A percentile compares a stretch with the other conserved stretches of the same genome.
Conservation (phyloP, 164 flowering plant species). For the Piper longum region DNA sequence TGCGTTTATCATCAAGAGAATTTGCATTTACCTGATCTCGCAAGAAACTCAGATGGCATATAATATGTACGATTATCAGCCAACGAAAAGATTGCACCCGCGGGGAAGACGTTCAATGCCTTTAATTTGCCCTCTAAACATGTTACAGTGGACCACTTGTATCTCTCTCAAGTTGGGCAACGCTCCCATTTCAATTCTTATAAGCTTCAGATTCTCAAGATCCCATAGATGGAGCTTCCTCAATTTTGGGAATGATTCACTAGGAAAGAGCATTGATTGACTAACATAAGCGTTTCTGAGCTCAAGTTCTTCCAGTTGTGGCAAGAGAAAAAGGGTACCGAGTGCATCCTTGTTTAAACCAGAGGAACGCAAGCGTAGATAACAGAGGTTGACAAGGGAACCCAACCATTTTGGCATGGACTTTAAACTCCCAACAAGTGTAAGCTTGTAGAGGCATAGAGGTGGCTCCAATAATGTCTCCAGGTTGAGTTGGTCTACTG, state of each 20-base stretch:
- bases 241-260: conserved; percentile 20
- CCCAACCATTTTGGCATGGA: conserved; percentile 3
- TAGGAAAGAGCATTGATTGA: conserved; percentile 10
- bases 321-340: background rate
- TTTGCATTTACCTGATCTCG: no score
- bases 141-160: no score
- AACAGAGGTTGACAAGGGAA: background rate
- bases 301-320: conserved; percentile 14
- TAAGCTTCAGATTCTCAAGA: conserved; percentile 6
- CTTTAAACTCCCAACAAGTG: background rate
- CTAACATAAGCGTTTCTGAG: conserved; percentile 20
- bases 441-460: conserved; percentile 3
- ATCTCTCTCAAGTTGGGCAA: background rate
- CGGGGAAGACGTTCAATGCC: no score
- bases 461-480: background rate
- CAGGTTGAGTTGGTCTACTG: conserved; percentile 3
- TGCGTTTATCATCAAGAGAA: no score
- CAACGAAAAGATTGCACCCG: no score
- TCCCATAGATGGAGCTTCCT: conserved; percentile 12
- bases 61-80: no score
- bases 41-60: no score
- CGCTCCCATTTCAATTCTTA: background rate
- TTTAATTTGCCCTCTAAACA: no score
- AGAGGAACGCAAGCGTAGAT: background rate
- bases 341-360: background rate